Evolutionary conservation across 208 protist species (phyloP).

Genomic region (Wallacemonas sp.): DNA sequence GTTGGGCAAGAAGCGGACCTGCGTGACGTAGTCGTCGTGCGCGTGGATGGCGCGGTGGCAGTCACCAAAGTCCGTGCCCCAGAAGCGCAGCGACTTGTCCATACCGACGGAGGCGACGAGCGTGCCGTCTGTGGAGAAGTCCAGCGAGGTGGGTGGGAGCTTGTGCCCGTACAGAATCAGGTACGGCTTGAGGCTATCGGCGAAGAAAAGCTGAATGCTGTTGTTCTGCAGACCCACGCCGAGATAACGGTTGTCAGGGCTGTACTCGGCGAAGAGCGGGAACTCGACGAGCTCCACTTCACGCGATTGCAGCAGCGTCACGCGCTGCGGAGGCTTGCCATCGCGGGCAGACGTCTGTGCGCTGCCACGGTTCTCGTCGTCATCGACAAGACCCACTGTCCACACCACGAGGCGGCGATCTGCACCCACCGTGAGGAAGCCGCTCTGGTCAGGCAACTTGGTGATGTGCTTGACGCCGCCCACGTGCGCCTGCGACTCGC

Average conservation of each 20-base stretch:
- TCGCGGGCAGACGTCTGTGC: not conserved
- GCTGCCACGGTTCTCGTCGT: conserved; percentile 7
- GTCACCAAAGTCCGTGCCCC: conserved; percentile 97
- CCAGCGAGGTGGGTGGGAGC: conserved; percentile 94
- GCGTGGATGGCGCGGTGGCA: conserved; percentile 98
- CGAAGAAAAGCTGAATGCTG: conserved; percentile 98
- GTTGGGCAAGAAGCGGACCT: conserved; percentile 93
- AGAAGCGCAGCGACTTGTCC: conserved; percentile 99
- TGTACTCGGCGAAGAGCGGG: conserved; percentile 87
- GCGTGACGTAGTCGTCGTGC: conserved; percentile 97
- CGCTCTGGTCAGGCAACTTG: conserved; percentile 50
- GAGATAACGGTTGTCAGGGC: conserved; percentile 86
- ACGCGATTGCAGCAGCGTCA: conserved; percentile 61
- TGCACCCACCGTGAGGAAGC: conserved; percentile 77
- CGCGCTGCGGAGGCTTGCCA: conserved; percentile 15
- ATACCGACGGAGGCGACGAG: conserved; percentile 96
- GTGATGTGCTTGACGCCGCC: conserved; percentile 76
- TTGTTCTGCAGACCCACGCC: conserved; percentile 96
- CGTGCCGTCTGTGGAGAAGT: conserved; percentile 93
- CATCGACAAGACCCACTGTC: conserved; percentile 66
- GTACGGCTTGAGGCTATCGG: conserved; percentile 97
- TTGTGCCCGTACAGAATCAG: conserved; percentile 99
- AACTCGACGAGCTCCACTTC: conserved; percentile 95
- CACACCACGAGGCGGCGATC: conserved; percentile 87
- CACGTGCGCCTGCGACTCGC: conserved; percentile 83